Base-by-base conservation (phyloP, 2,329 filamentous ascomycete genomes). In the Aspergillus fumigatiaffinis region DNA sequence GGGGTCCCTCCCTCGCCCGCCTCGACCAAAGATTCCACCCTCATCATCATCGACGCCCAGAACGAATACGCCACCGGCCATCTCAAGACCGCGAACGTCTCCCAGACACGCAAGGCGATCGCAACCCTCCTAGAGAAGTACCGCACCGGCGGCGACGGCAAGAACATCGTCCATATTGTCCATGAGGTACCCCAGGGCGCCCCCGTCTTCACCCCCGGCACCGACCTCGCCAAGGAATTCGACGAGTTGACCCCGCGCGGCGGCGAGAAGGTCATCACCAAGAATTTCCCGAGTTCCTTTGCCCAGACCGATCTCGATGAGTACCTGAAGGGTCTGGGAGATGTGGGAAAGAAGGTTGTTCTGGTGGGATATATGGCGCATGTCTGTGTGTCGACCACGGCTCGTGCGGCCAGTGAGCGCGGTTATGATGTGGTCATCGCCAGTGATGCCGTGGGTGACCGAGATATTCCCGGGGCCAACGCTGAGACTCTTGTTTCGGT, bases 1-100 rank as follows among this genome's bases (percentile, higher is more conserved):
- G 86, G 86, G 56, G 73, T 81, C 12, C 68, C 76, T 9, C 79
- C 80, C 25, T 84, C 82, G 14, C 82, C 80, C 0, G 85, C 85
- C 7, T 81, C 82, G 0, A 74, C 81, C 0, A 69, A 72, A 47
- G 85, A 89, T 73, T 85, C 81, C 60, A 80, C 82, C 1, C 79
- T 89, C 48, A 72, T 89, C 64, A 88, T 89, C 71, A 85, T 89
- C 66, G 86, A 89, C 68, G 87, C 87, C 1, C 87, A 90, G 66
- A 88, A 88, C 67, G 87, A 90, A 72, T 89, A 87, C 60, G 72
- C 62, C 48, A 46, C 58, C 2, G 87, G 87, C 50, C 74, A 79
- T 4, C 79, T 89, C 0, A 78, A 80, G 23, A 82, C 85, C 35
- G 73, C 77, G 44, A 80, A 87, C 58, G 79, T 86, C 1, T 66